Evolutionary conservation across 2,329 filamentous ascomycete genomes (phyloP), one percentile per base, ranked within the genome.

Genomic region (Pseudocercospora vitis): DNA sequence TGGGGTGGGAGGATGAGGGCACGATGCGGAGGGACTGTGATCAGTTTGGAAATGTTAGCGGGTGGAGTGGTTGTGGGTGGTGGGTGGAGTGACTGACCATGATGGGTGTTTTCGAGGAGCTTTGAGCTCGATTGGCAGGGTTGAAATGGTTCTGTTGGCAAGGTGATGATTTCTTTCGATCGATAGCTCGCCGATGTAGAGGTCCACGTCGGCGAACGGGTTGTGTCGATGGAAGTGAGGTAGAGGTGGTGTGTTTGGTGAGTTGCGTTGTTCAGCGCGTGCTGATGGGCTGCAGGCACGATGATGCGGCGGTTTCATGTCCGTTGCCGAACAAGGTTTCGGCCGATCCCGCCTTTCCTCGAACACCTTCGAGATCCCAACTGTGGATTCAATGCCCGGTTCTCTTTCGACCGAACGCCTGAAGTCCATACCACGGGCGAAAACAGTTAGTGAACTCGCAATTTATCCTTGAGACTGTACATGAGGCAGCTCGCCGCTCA

Each of bases 21-120:
- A 89, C 84, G 76, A 99, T 88, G 76, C 91, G 90, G 81, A 97
- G 88, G 48, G 68, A 63, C 68, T 71, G 62, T 18, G n/a, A n/a
- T n/a, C n/a, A n/a, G n/a, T n/a, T n/a, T n/a, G 9, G 7, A 21
- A 19, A 44, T 18, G 28, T 18, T 24, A 45, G 53, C 21, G 19
- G 37, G 28, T 26, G 16, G 9, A 35, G 3, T 29, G 29, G 40
- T 32, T 35, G 19, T 45, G 14, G 8, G 19, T 12, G 24, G 37
- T 24, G 24, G 24, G 6, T 23, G 8, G 42, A 29, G 18, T 31
- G 42, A 31, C 42, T 45, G 23, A 45, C 42, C 42, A 45, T 45
- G 24, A 6, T 45, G n/a, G 19, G 24, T 45, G 47, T 50, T 40
- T 45, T 23, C 11, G 14, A n/a, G 26, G 42, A 45, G 42, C 42